These are phyloP conservation scores for Cerrena zonata DNA, from an alignment of 1,284 basidiomycete genomes.

Conservation along the genomic window DNA sequence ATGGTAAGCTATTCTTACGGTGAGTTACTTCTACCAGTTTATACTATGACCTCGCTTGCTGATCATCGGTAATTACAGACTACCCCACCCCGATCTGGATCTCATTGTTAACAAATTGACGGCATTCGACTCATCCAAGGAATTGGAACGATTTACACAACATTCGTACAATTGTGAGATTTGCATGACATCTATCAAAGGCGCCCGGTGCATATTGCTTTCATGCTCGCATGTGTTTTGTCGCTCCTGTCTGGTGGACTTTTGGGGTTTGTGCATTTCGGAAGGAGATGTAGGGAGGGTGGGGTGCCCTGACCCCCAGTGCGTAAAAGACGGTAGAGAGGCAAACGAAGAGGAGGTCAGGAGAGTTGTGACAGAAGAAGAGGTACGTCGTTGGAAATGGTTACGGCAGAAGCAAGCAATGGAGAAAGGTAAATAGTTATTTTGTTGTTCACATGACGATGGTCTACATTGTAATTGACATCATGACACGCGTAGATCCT, in stretches of 20 bases:
- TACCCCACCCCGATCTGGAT: conserved; percentile 51
- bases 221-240: conserved; percentile 72
- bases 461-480: conserved; percentile 4
- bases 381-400: conserved; percentile 68
- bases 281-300: conserved; percentile 70
- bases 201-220: conserved; percentile 60
- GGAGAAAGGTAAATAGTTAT: conserved; percentile 52
- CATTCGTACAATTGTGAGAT: conserved; percentile 63
- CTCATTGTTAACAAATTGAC: conserved; percentile 44
- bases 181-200: conserved; percentile 66
- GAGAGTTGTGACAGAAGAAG: conserved; percentile 55
- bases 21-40: conserved; percentile 26
- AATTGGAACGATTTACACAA: conserved; percentile 49
- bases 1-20: conserved; percentile 36
- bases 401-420: conserved; percentile 60
- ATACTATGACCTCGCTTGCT: conserved; percentile 3
- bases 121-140: conserved; percentile 42
- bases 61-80: conserved; percentile 32
- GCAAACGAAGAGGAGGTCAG: conserved; percentile 68
- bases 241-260: conserved; percentile 61
- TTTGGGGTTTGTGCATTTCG: conserved; percentile 67
- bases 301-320: conserved; percentile 64
- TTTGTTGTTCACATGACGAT: not conserved
- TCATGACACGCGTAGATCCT: conserved; percentile 49
- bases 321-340: conserved; percentile 65